Base-by-base conservation (phyloP, 2,329 filamentous ascomycete genomes). In the Alternaria arborescens region DNA sequence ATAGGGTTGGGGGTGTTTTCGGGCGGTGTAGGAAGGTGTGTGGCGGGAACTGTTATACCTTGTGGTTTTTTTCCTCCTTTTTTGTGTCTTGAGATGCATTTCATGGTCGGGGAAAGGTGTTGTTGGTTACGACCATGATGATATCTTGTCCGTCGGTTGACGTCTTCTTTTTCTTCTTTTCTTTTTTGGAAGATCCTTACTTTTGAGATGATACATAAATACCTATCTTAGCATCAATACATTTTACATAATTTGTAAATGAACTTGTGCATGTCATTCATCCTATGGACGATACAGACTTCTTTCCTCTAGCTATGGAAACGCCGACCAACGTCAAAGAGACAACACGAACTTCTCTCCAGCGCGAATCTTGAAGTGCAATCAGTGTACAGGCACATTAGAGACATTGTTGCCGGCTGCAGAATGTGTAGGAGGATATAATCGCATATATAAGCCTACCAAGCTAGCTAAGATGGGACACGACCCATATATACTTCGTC, bases 51-150 rank as follows among this genome's bases (percentile, higher is more conserved):
- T 43, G 36, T 30, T 44, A 54, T 54, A 54, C 52, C 52, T 54
- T 32, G 42, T 32, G 42, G 18, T 32, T 26, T n/a, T 26, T 26
- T n/a, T 14, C 36, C 14, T 22, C 24, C 8, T 8, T 28, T 34
- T 32, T 22, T 41, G 22, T 30, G n/a, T 41, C 11, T 48, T 12
- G 32, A 36, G 32, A 22, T 48, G 46, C 28, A 48, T 41, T 41
- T 22, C 18, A 22, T 24, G 46, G 46, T 36, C 3, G 5, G 46
- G 44, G 4, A 18, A 2, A 3, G 46, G 46, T 48, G 46, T 48
- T 36, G 30, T 48, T 48, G 44, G 44, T 48, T 48, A 48, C 46
- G 46, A 48, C 46, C 46, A 34, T 48, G 46, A 48, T 36, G 46
- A 36, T 48, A 48, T 48, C 32, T 14, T 14, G 32, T 36, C 11